A percentile compares a stretch with the other conserved stretches of the same genome.
These are phyloP conservation scores for Daldinia caldariorum DNA, from an alignment of 495 filamentous ascomycete species.

Conservation along the genomic window DNA sequence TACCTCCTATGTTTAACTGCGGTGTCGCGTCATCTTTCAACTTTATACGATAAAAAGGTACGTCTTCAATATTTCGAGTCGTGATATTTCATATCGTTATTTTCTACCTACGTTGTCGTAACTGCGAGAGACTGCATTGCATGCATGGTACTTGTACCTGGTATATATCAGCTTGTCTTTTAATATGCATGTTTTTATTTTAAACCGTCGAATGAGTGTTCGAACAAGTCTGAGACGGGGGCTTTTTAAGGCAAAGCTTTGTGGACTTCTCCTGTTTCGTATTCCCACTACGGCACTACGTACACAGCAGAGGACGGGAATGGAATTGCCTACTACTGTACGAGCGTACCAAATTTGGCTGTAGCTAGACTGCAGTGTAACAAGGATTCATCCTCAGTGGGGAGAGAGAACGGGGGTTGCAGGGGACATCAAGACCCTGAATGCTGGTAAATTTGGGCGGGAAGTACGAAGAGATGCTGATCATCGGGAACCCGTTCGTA, in stretches of 20 bases:
- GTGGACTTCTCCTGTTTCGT: conserved; percentile 32
- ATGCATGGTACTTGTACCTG: conserved; percentile 6
- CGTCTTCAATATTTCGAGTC: conserved; percentile 11
- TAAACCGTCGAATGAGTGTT: conserved; percentile 33
- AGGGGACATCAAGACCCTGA: conserved; percentile 25
- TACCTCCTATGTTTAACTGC: conserved; percentile 10
- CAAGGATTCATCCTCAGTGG: conserved; percentile 46
- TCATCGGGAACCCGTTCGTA: conserved; percentile 30
- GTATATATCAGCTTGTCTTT: conserved; percentile 31
- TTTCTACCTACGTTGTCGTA: not conserved
- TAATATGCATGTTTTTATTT: conserved; percentile 28
- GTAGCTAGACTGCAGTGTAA: conserved; percentile 42
- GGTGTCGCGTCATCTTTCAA: conserved; percentile 8
- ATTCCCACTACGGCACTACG: not conserved
- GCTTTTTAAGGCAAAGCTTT: conserved; percentile 11
- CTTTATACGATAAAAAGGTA: conserved; percentile 32
- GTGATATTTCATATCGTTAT: not conserved
- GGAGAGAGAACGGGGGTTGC: conserved; percentile 31
- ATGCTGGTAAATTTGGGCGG: conserved; percentile 39
- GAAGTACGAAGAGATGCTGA: conserved; percentile 34
- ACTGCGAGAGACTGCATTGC: conserved; percentile 18
- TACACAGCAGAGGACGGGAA: not conserved
- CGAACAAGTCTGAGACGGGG: conserved; percentile 26
- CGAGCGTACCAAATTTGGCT: conserved; percentile 31
- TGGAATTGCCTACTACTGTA: conserved; percentile 3